Conservation (phyloP, 1,284 basidiomycete genomes). For the Moesziomyces parantarcticus region DNA sequence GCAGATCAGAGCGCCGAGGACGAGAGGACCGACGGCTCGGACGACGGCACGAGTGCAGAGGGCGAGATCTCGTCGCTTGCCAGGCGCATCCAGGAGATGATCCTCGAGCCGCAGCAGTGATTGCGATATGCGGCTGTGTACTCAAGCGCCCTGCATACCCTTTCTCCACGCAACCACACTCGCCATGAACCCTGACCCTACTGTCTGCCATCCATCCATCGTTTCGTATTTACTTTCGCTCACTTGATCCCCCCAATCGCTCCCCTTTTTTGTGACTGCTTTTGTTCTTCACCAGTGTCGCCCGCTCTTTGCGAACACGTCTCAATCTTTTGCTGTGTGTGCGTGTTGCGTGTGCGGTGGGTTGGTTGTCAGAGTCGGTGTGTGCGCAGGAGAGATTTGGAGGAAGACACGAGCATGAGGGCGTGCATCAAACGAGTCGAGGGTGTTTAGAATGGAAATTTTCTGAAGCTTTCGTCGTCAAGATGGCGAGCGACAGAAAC, state of each 20-base stretch:
- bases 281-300: background rate
- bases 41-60: slow-evolving; percentile 61
- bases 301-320: background rate
- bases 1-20: slow-evolving; percentile 46
- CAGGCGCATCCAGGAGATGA: slow-evolving; percentile 63
- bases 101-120: slow-evolving; percentile 46
- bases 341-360: background rate
- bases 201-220: background rate
- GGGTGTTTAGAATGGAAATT: no score
- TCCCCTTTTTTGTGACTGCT: background rate
- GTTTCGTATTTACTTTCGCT: background rate
- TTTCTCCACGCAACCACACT: slow-evolving; percentile 4
- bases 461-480: no score
- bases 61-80: slow-evolving; percentile 63
- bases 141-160: background rate
- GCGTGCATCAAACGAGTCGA: no score
- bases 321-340: background rate
- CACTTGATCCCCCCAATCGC: background rate
- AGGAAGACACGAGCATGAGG: no score
- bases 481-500: no score
- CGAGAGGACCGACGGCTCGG: slow-evolving; percentile 45
- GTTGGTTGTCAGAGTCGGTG: no score
- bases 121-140: background rate
- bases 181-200: background rate
- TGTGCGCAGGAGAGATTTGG: no score